phyloP scores from a whole-genome alignment of 225 moss, liverwort and hornwort species.

The Anthoceros angustus region DNA sequence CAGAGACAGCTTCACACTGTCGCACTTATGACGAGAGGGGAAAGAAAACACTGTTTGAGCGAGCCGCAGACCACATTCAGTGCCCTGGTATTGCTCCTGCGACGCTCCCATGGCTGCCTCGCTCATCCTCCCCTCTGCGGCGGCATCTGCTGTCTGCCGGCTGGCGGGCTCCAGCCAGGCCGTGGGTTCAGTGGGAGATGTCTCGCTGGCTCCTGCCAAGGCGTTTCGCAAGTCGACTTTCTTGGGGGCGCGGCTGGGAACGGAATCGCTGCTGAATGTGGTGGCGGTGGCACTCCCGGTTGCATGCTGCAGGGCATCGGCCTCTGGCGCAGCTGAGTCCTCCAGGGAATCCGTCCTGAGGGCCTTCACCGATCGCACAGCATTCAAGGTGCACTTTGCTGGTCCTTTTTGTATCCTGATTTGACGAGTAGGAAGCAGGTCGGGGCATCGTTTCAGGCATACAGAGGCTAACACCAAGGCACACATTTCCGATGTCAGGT shows the following conservation, averaged over 20 bases:
- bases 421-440: background rate
- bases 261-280: background rate
- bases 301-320: background rate
- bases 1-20: no score
- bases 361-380: constrained; percentile 2
- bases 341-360: constrained; percentile 2
- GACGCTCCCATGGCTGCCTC: background rate
- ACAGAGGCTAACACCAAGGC: background rate
- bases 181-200: background rate
- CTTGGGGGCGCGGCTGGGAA: background rate
- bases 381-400: background rate
- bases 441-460: background rate
- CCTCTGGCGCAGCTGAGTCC: background rate
- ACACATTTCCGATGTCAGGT: constrained; percentile 22
- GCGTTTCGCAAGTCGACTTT: background rate
- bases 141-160: background rate
- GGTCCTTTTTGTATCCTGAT: background rate
- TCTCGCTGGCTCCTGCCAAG: background rate
- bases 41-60: no score
- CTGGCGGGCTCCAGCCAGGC: background rate
- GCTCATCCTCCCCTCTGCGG: background rate
- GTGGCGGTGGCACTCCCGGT: background rate
- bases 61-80: no score
- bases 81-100: background rate
- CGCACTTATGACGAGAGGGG: no score